Evolutionary conservation across 768 basidiomycete genomes (phyloP), one percentile per base, ranked within the genome.

Genomic region (Roridomyces roridus): DNA sequence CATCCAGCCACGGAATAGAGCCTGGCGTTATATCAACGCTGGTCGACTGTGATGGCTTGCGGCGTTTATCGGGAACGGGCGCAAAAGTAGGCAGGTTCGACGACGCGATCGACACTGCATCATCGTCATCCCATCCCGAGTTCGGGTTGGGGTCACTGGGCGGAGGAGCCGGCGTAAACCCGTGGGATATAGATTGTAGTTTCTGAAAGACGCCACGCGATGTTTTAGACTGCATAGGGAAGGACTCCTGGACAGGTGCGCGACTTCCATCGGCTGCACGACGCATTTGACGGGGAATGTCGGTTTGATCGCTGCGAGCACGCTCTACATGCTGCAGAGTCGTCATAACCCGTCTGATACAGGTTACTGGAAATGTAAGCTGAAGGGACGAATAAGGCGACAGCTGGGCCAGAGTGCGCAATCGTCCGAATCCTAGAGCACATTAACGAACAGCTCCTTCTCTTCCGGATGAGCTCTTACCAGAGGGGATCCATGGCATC

Each of bases 401-500:
- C 50, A 53, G 86, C 74, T 0, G 86, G 79, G 7, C 78, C 65
- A 7, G 86, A 81, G 62, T 87, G 88, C 35, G 83, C 81, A n/a
- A 86, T 61, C 51, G 88, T 78, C 41, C 87, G 83, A 26, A 83
- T 77, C 88, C 88, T 89, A 57, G 39, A 40, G 36, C 51, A 49
- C 26, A 23, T 42, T 26, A 34, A 8, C 31, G 31, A 15, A 34
- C n/a, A n/a, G n/a, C n/a, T n/a, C n/a, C n/a, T n/a, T n/a, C n/a
- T n/a, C n/a, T n/a, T n/a, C n/a, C n/a, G n/a, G n/a, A 41, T 37
- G 24, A 6, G 15, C 2, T 64, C 80, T 42, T 63, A 88, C 88
- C 87, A 88, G 50, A 80, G 67, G 2, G 85, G 85, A 60, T 76
- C 57, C n/a, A 72, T 80, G 28, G 79, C 77, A 63, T 89, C 87